Evolutionary conservation across 2,329 filamentous ascomycete genomes (phyloP).

Genomic region (Colletotrichum sp.): DNA sequence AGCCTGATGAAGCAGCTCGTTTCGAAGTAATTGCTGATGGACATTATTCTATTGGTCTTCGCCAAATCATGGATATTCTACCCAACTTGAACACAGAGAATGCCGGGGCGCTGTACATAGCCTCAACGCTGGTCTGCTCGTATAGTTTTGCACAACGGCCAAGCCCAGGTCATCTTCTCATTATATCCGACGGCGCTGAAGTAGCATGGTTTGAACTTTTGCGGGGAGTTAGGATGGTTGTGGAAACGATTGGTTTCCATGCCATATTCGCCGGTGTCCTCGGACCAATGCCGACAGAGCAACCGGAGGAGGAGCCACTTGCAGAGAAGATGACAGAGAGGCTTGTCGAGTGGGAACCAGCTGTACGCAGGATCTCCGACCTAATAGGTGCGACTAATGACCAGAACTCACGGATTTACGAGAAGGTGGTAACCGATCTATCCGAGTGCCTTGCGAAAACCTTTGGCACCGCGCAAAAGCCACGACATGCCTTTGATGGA

Average conservation of each 20-base stretch:
- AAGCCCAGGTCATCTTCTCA: conserved; percentile 18
- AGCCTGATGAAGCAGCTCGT: neutral
- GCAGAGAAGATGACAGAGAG: neutral
- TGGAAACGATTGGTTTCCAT: conserved; percentile 16
- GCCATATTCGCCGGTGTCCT: conserved; percentile 19
- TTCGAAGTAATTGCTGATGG: conserved; percentile 12
- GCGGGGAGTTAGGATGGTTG: conserved; percentile 22
- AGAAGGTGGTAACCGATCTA: neutral
- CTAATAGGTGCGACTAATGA: neutral
- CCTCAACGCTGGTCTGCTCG: conserved; percentile 6
- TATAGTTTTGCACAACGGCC: conserved; percentile 16
- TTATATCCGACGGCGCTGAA: conserved; percentile 19
- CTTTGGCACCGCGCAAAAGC: conserved; percentile 7
- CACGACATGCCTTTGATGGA: neutral
- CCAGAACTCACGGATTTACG: neutral
- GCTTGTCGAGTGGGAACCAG: conserved; percentile 15
- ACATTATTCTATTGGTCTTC: conserved; percentile 10
- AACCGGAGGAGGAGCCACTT: neutral
- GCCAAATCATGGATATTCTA: conserved; percentile 14
- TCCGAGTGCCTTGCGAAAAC: conserved; percentile 1
- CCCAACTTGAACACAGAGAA: conserved; percentile 9
- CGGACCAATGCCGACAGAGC: neutral
- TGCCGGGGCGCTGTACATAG: conserved; percentile 15
- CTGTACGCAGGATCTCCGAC: conserved; percentile 7
- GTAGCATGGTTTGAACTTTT: conserved; percentile 24